phyloP scores from a whole-genome alignment of 2,329 filamentous ascomycete genomes.

The Stagonosporopsis tanaceti region DNA sequence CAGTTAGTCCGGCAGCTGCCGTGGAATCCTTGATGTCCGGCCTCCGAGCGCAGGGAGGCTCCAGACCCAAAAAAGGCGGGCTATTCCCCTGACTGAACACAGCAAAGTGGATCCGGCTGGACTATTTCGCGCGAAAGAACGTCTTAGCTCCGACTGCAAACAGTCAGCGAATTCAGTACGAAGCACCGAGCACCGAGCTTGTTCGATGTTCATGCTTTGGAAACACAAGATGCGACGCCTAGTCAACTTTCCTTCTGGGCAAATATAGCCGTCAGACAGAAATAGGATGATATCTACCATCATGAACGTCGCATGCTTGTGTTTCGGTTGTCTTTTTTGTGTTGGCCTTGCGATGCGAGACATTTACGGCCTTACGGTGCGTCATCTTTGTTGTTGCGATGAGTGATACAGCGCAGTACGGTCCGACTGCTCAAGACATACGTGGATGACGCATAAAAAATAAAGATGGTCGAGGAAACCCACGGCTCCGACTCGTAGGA shows the following conservation, averaged over 20 bases:
- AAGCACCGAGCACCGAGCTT: slow-evolving; percentile 10
- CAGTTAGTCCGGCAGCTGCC: slow-evolving; percentile 5
- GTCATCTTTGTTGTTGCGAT: not conserved
- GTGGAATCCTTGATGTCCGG: slow-evolving; percentile 16
- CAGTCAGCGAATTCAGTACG: not conserved
- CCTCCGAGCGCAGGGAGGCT: slow-evolving; percentile 2
- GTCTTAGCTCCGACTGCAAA: not conserved
- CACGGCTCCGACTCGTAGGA: no score
- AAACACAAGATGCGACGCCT: not conserved
- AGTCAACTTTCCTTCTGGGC: not conserved
- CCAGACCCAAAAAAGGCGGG: not conserved
- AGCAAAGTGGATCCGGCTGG: slow-evolving; percentile 1
- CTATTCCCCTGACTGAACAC: not conserved
- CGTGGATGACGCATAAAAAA: not conserved
- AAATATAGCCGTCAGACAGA: not conserved
- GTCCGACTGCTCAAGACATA: slow-evolving; percentile 1
- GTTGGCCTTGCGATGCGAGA: not conserved
- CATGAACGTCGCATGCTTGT: not conserved
- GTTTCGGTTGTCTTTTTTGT: not conserved
- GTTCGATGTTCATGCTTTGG: not conserved
- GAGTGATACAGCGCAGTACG: not conserved
- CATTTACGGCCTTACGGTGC: not conserved
- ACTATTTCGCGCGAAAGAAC: not conserved
- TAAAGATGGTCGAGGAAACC: not conserved
- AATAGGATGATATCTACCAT: not conserved